phyloP scores from a whole-genome alignment of 2,329 filamentous ascomycete genomes.

The Stagonosporopsis cucurbitacearum region DNA sequence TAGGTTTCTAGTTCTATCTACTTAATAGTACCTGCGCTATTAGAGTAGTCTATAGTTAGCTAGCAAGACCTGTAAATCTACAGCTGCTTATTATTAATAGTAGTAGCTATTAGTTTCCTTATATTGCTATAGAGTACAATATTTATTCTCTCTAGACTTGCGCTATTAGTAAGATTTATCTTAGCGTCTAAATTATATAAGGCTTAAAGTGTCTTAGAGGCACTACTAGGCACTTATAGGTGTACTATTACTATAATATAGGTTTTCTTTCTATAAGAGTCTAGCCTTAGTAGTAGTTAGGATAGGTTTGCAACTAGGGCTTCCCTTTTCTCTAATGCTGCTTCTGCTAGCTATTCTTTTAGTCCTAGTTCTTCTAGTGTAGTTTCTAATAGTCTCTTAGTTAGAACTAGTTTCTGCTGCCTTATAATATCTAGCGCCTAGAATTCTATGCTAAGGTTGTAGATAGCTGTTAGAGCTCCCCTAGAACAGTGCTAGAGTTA shows the following conservation, averaged over 20 bases:
- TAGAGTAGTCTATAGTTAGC: neutral
- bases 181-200: too few species aligned
- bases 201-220: too few species aligned
- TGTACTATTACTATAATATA: neutral
- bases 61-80: neutral
- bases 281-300: neutral
- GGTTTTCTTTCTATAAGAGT: neutral
- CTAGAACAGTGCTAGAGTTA: too few species aligned
- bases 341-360: neutral
- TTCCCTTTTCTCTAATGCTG: neutral
- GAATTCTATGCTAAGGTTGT: neutral
- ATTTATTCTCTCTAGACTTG: neutral
- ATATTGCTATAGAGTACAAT: neutral
- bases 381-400: neutral
- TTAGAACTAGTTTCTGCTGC: neutral
- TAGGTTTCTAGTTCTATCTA: neutral
- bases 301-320: slow-evolving; percentile 1
- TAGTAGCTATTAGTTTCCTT: neutral
- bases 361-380: neutral
- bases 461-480: neutral
- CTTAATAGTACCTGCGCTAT: neutral
- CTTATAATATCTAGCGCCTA: neutral
- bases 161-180: neutral
- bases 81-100: neutral
- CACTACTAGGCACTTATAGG: too few species aligned